Evolutionary conservation across 495 filamentous ascomycete genomes (phyloP).

Genomic region (Sabuloglossum arenarium): DNA sequence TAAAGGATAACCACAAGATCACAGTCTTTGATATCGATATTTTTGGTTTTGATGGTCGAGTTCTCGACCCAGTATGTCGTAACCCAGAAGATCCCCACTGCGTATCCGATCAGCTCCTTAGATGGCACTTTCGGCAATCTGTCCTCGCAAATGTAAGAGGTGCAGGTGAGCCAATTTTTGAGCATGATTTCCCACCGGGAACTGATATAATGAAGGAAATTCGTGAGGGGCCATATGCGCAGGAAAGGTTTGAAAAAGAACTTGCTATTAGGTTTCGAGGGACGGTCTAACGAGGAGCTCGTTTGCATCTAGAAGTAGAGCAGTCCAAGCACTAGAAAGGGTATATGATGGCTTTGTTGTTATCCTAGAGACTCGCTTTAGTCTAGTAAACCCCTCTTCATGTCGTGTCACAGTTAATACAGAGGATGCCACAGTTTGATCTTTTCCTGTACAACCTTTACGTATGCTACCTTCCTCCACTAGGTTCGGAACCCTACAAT

Average conservation of each 20-base stretch:
- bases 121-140: conserved; percentile 17
- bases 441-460: neutral
- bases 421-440: neutral
- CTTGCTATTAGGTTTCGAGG: neutral
- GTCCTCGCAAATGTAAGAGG: conserved; percentile 16
- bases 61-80: conserved; percentile 10
- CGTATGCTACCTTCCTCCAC: neutral
- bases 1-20: conserved; percentile 15
- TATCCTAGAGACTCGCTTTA: too few species aligned
- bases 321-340: too few species aligned
- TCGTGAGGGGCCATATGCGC: conserved; percentile 7
- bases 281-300: neutral
- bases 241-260: conserved; percentile 11
- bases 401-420: too few species aligned
- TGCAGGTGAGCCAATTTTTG: conserved; percentile 16
- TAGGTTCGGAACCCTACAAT: neutral
- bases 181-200: conserved; percentile 16
- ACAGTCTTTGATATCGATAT: conserved; percentile 9
- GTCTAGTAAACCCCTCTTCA: too few species aligned
- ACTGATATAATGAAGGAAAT: conserved; percentile 15
- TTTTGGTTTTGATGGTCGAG: conserved; percentile 12
- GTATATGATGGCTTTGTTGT: too few species aligned
- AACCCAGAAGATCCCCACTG: conserved; percentile 10
- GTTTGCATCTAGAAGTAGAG: too few species aligned
- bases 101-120: conserved; percentile 12